These are phyloP conservation scores for Russula ochroleuca DNA, from an alignment of 768 basidiomycete genomes.

Conservation along the genomic window DNA sequence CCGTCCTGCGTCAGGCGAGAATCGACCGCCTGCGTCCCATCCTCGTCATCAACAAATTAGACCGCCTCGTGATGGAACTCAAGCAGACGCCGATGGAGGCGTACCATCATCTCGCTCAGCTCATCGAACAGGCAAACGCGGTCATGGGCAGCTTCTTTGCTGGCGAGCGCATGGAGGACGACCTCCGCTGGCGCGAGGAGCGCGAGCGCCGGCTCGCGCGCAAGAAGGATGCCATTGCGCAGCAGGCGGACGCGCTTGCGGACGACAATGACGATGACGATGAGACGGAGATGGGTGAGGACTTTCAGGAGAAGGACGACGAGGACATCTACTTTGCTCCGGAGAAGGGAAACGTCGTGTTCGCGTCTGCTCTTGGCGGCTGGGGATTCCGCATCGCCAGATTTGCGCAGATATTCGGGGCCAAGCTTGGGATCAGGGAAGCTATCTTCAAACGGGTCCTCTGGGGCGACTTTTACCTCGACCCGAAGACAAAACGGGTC, in stretches of 20 bases:
- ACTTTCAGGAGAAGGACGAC: slow-evolving; percentile 93
- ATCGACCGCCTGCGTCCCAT: slow-evolving; percentile 82
- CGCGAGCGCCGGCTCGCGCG: slow-evolving; percentile 74
- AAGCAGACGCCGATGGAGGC: slow-evolving; percentile 88
- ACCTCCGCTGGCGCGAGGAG: slow-evolving; percentile 90
- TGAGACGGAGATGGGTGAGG: slow-evolving; percentile 48
- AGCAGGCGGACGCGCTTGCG: slow-evolving; percentile 51
- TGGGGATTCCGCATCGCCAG: slow-evolving; percentile 96
- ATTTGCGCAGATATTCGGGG: slow-evolving; percentile 89
- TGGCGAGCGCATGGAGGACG: slow-evolving; percentile 94
- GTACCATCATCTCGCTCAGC: slow-evolving; percentile 86
- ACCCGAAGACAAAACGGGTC: slow-evolving; percentile 92
- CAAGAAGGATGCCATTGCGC: slow-evolving; percentile 71
- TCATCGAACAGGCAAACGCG: slow-evolving; percentile 96
- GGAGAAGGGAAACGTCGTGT: slow-evolving; percentile 91
- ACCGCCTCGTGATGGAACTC: slow-evolving; percentile 90
- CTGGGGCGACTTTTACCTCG: slow-evolving; percentile 97
- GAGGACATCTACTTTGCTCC: slow-evolving; percentile 98
- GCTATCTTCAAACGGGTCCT: slow-evolving; percentile 76
- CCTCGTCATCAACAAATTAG: slow-evolving; percentile 95
- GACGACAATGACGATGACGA: slow-evolving; percentile 45
- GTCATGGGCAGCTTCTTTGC: slow-evolving; percentile 98
- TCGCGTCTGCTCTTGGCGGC: slow-evolving; percentile 92
- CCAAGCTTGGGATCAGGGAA: slow-evolving; percentile 89
- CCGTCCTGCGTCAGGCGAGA: slow-evolving; percentile 95